Evolutionary conservation across 495 filamentous ascomycete genomes (phyloP).

Genomic region (Copromyces sp.): DNA sequence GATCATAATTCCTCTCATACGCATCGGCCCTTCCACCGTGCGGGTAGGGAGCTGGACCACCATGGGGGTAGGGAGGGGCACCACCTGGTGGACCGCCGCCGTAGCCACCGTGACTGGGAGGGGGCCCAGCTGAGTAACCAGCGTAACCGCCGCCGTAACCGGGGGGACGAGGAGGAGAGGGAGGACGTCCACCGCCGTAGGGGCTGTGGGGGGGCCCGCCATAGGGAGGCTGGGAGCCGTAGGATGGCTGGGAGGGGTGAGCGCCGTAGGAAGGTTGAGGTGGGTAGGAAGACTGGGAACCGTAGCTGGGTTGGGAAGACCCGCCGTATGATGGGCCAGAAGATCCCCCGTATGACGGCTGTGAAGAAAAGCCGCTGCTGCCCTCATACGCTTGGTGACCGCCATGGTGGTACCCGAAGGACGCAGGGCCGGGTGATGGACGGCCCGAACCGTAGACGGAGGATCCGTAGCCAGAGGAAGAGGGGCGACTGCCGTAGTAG

Average conservation of each 20-base stretch:
- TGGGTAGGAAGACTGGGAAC: not conserved
- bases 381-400: not conserved
- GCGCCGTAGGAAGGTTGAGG: not conserved
- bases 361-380: not conserved
- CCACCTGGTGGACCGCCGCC: not conserved
- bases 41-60: not conserved
- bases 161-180: not conserved
- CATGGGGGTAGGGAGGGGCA: not conserved
- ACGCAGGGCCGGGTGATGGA: not conserved
- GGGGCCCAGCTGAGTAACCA: not conserved
- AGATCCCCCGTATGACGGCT: conserved; percentile 1
- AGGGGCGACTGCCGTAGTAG: not conserved
- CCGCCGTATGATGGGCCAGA: not conserved
- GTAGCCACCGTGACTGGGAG: not conserved
- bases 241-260: conserved; percentile 3
- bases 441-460: not conserved
- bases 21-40: not conserved
- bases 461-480: not conserved
- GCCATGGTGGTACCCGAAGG: not conserved
- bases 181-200: not conserved
- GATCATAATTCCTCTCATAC: not conserved
- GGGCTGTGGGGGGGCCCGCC: not conserved
- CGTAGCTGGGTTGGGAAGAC: not conserved
- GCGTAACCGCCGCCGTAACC: not conserved
- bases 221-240: not conserved